Conservation (phyloP, 495 filamentous ascomycete species). For the Choiromyces venosus region DNA sequence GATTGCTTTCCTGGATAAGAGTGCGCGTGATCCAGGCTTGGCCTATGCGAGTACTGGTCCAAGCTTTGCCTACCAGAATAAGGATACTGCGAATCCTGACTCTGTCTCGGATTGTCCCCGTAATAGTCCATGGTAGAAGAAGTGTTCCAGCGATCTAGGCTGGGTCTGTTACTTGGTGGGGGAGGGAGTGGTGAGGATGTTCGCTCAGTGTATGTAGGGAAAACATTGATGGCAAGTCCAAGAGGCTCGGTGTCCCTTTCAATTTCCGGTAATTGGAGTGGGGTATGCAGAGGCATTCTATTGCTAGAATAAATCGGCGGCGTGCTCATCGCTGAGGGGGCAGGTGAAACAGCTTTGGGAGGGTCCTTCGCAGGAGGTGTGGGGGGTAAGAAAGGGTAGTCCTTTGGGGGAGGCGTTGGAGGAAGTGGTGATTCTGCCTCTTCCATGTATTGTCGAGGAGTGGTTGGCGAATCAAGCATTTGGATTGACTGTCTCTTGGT, state of each 20-base stretch:
- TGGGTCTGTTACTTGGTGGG: constrained; percentile 16
- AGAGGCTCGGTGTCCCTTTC: constrained; percentile 40
- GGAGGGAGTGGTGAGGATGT: constrained; percentile 19
- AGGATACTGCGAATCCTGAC: constrained; percentile 26
- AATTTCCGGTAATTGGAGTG: constrained; percentile 40
- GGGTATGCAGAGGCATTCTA: constrained; percentile 36
- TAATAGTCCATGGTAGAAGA: constrained; percentile 30
- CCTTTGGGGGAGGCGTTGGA: constrained; percentile 41
- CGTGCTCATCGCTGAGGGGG: constrained; percentile 30
- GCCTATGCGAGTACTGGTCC: constrained; percentile 37
- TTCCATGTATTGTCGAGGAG: constrained; percentile 38
- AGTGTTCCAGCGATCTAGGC: constrained; percentile 33
- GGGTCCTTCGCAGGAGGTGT: constrained; percentile 38
- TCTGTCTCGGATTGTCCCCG: constrained; percentile 25
- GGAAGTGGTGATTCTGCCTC: constrained; percentile 35
- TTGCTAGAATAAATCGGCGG: constrained; percentile 25
- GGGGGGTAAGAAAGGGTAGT: constrained; percentile 37
- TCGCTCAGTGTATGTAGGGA: constrained; percentile 25
- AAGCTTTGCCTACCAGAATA: constrained; percentile 34
- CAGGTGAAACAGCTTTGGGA: constrained; percentile 34
- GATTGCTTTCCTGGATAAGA: constrained; percentile 28
- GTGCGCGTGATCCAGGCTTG: constrained; percentile 29
- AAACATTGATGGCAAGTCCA: constrained; percentile 37
- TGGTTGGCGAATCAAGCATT: constrained; percentile 37
- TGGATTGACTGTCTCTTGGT: constrained; percentile 28